These are phyloP conservation scores for Zygotorulaspora sp. DNA, from an alignment of 805 yeast genomes.

Conservation along the genomic window DNA sequence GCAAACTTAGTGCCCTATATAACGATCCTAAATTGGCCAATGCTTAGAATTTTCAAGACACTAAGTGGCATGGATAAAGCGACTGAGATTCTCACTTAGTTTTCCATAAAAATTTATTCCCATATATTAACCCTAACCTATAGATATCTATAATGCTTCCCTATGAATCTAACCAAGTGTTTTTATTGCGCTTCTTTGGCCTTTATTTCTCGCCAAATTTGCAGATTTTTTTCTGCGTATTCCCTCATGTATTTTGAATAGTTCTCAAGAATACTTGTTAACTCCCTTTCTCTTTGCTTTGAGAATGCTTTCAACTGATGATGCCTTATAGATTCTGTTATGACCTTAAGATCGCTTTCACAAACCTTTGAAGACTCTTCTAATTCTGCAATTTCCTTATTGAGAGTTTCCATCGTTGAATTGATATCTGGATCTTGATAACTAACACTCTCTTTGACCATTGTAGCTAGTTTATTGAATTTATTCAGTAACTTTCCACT, in stretches of 20 bases:
- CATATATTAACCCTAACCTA: background rate
- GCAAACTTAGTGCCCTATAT: constrained; percentile 69
- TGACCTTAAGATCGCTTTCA: constrained; percentile 32
- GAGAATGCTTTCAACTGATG: constrained; percentile 33
- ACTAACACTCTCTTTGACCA: constrained; percentile 32
- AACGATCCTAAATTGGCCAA: constrained; percentile 68
- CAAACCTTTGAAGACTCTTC: constrained; percentile 23
- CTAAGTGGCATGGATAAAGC: constrained; percentile 59
- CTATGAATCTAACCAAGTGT: background rate
- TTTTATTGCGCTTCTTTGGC: constrained; percentile 9
- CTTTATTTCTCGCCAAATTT: constrained; percentile 29
- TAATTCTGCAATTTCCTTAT: constrained; percentile 25
- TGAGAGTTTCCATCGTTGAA: constrained; percentile 17
- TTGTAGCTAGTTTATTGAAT: constrained; percentile 30
- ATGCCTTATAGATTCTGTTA: constrained; percentile 30
- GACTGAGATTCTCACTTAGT: constrained; percentile 12
- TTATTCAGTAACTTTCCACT: constrained; percentile 28
- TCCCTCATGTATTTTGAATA: constrained; percentile 30
- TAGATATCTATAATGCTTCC: background rate
- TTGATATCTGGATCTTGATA: constrained; percentile 31
- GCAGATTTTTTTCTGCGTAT: constrained; percentile 29
- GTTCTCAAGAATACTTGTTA: constrained; percentile 23
- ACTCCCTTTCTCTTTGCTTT: constrained; percentile 22
- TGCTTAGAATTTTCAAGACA: constrained; percentile 36
- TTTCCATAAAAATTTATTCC: background rate